Evolutionary conservation across 805 yeast genomes (phyloP).

Genomic region (Cyberlindnera amylophila): DNA sequence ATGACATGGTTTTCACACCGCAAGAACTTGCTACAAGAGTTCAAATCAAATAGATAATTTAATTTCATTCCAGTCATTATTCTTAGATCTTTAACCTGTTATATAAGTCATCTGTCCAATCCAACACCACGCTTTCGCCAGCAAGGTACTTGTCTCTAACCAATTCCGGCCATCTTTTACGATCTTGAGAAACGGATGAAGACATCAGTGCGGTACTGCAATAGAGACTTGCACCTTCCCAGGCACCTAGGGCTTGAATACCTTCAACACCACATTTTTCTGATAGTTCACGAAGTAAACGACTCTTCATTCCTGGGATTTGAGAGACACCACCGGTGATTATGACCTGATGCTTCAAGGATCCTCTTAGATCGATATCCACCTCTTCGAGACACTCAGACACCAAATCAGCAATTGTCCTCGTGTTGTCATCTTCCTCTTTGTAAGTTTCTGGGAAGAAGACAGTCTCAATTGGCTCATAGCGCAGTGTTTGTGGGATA

Average conservation of each 20-base stretch:
- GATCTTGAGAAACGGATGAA: constrained; percentile 6
- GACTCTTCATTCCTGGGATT: constrained; percentile 23
- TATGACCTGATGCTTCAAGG: constrained; percentile 15
- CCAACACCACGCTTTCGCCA: constrained; percentile 16
- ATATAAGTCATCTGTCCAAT: constrained; percentile 23
- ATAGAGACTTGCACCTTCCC: constrained; percentile 28
- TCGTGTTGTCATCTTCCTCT: constrained; percentile 20
- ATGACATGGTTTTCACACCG: constrained; percentile 15
- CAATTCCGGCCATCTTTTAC: constrained; percentile 14
- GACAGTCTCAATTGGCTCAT: constrained; percentile 11
- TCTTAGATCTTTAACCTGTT: not conserved
- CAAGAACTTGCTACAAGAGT: constrained; percentile 5
- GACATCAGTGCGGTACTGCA: constrained; percentile 23
- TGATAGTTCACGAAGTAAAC: constrained; percentile 15
- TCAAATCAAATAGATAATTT: not conserved
- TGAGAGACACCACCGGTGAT: constrained; percentile 26
- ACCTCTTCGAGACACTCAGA: constrained; percentile 5
- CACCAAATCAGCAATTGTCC: constrained; percentile 8
- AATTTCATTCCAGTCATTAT: not conserved
- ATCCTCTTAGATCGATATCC: constrained; percentile 18
- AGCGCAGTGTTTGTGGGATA: constrained; percentile 16
- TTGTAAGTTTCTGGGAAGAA: constrained; percentile 10
- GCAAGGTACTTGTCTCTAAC: constrained; percentile 24
- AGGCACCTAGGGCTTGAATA: constrained; percentile 21
- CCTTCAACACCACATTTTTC: constrained; percentile 1